A percentile compares a stretch with the other conserved stretches of the same genome.
phyloP scores from a whole-genome alignment of 1,284 basidiomycete genomes.

The Boletellus deceptivus region DNA sequence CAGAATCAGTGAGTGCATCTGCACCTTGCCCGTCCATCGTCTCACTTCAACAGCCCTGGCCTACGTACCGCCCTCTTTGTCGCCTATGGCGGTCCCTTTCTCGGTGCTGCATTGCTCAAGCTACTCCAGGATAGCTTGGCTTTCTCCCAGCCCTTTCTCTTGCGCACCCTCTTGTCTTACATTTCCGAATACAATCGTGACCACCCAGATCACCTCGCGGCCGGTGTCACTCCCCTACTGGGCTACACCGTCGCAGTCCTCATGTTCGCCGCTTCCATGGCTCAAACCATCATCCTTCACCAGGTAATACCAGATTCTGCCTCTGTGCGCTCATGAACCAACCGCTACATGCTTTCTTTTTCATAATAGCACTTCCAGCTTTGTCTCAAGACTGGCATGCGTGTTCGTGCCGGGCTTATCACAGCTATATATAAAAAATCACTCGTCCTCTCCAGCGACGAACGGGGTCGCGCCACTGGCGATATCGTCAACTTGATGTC shows the following conservation, averaged over 20 bases:
- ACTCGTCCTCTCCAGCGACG: conserved; percentile 81
- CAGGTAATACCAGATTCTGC: conserved; percentile 48
- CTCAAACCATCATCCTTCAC: conserved; percentile 81
- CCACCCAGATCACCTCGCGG: conserved; percentile 22
- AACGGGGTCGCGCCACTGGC: conserved; percentile 75
- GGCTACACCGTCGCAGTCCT: conserved; percentile 74
- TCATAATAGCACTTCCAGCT: background rate
- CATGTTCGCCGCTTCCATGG: conserved; percentile 79
- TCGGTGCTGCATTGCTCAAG: conserved; percentile 69
- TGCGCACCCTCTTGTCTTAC: conserved; percentile 79
- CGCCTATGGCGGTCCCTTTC: conserved; percentile 80
- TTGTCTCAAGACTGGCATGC: conserved; percentile 51
- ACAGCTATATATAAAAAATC: conserved; percentile 86
- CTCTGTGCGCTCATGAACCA: background rate
- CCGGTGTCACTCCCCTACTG: conserved; percentile 42
- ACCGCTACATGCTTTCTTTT: background rate
- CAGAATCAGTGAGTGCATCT: conserved; percentile 51
- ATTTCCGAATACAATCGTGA: conserved; percentile 70
- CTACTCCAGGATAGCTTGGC: conserved; percentile 75
- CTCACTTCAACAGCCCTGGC: conserved; percentile 30
- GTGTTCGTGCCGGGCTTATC: conserved; percentile 85
- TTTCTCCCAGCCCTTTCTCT: conserved; percentile 88
- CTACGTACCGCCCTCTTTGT: conserved; percentile 72
- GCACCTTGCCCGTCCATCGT: background rate
- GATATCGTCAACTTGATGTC: conserved; percentile 95